phyloP scores from a whole-genome alignment of 1,284 basidiomycete genomes.

The Porogramme epimiltina region DNA sequence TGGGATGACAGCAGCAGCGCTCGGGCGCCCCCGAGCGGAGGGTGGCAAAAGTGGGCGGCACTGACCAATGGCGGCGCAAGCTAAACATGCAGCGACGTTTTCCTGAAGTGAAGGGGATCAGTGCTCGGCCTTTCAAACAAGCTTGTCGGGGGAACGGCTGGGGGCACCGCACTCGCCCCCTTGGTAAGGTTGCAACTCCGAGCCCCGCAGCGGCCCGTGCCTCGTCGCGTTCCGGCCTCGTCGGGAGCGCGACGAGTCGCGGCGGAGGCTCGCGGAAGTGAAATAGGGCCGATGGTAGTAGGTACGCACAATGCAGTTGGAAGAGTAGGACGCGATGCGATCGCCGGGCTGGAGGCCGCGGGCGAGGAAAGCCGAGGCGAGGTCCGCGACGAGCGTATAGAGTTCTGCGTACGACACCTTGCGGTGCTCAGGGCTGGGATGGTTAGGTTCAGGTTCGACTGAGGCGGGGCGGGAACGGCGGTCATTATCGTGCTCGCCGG shows the following conservation, averaged over 20 bases:
- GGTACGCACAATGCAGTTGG: constrained; percentile 71
- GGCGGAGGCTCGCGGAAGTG: no score
- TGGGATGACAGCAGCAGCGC: background rate
- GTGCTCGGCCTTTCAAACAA: background rate
- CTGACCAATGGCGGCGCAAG: constrained; percentile 69
- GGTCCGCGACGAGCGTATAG: constrained; percentile 59
- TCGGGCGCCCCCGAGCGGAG: no score
- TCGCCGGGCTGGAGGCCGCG: constrained; percentile 72
- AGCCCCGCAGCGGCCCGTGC: no score
- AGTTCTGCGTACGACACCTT: constrained; percentile 63
- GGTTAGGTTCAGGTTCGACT: constrained; percentile 64
- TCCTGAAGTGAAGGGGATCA: constrained; percentile 44
- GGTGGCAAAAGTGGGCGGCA: no score
- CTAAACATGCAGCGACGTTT: constrained; percentile 75
- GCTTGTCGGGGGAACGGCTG: background rate
- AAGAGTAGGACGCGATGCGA: constrained; percentile 79
- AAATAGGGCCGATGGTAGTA: background rate
- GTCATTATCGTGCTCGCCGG: constrained; percentile 1
- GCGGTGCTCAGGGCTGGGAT: constrained; percentile 47
- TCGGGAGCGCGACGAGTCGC: no score
- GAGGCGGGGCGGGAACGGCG: background rate
- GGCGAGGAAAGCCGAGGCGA: constrained; percentile 62
- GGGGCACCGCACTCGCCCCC: no score
- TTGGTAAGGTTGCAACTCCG: no score
- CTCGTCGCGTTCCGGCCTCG: no score